These are phyloP conservation scores for Zygosaccharomyces bisporus DNA, from an alignment of 805 yeast species.

Conservation along the genomic window DNA sequence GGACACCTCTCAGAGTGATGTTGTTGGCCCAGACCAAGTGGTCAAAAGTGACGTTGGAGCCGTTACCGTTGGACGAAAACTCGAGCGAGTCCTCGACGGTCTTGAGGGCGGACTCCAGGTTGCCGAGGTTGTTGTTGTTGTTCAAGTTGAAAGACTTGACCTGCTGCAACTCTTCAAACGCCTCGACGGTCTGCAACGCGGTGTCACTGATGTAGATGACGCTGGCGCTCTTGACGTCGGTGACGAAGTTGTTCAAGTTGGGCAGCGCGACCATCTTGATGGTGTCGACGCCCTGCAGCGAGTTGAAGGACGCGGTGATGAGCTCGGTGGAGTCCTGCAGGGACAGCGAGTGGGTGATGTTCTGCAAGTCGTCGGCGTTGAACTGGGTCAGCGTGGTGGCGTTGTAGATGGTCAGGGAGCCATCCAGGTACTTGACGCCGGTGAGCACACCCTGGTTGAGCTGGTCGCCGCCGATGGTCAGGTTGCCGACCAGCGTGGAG, in stretches of 20 bases:
- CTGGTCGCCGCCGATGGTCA: conserved; percentile 58
- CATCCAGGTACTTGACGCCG: conserved; percentile 73
- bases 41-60: conserved; percentile 65
- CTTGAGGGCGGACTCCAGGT: conserved; percentile 68
- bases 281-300: conserved; percentile 75
- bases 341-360: conserved; percentile 67
- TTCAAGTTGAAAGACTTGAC: conserved; percentile 69
- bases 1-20: conserved; percentile 77
- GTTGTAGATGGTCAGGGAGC: conserved; percentile 64
- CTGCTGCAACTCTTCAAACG: conserved; percentile 47
- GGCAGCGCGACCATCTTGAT: conserved; percentile 82
- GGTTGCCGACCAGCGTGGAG: conserved; percentile 74
- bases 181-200: conserved; percentile 60
- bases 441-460: conserved; percentile 63
- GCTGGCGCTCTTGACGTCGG: conserved; percentile 70
- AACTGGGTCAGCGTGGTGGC: conserved; percentile 60
- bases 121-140: conserved; percentile 79
- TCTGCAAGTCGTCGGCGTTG: conserved; percentile 73
- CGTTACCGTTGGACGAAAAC: conserved; percentile 81
- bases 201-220: conserved; percentile 71
- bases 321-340: conserved; percentile 64
- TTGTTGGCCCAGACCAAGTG: conserved; percentile 80
- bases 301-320: conserved; percentile 66
- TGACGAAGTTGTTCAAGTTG: conserved; percentile 66
- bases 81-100: conserved; percentile 70